phyloP scores from a whole-genome alignment of 257 asterid genomes.

The Cruciata laevipes region DNA sequence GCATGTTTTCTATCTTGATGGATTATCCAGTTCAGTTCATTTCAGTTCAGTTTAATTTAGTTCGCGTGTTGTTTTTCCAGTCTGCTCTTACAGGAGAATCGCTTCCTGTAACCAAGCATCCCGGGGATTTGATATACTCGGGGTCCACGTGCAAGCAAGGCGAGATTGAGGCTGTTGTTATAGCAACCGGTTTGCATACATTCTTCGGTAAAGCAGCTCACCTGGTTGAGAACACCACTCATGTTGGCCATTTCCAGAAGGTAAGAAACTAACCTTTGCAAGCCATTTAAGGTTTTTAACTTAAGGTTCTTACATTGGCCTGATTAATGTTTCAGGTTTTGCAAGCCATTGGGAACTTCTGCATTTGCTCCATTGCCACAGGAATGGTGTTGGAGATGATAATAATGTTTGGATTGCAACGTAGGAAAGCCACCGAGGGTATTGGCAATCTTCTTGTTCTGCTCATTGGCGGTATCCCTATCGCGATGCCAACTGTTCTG shows the following conservation, averaged over 20 bases:
- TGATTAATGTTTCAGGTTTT: constrained; percentile 27
- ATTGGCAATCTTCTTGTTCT: constrained; percentile 36
- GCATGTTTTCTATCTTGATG: background rate
- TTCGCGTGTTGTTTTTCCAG: constrained; percentile 11
- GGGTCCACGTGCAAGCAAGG: constrained; percentile 40
- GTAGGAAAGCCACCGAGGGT: constrained; percentile 18
- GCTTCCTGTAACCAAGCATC: constrained; percentile 35
- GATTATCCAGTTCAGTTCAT: too few relatives aligned
- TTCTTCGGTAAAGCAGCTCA: constrained; percentile 43
- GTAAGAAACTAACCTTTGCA: constrained; percentile 8
- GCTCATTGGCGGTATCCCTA: constrained; percentile 36
- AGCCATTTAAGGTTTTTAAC: background rate
- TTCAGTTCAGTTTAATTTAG: background rate
- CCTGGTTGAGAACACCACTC: constrained; percentile 35
- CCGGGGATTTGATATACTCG: constrained; percentile 30
- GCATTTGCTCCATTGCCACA: constrained; percentile 36
- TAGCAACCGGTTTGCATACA: constrained; percentile 36
- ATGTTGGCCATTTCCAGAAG: constrained; percentile 33
- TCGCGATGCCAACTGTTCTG: constrained; percentile 40
- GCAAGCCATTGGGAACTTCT: constrained; percentile 35
- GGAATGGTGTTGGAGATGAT: constrained; percentile 31
- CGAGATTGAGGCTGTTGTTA: constrained; percentile 36
- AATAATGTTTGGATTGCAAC: constrained; percentile 25
- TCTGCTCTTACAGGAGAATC: constrained; percentile 44
- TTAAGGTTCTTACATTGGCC: background rate